Conservation (phyloP, 305 asterid species). For the Rubia balearica region DNA sequence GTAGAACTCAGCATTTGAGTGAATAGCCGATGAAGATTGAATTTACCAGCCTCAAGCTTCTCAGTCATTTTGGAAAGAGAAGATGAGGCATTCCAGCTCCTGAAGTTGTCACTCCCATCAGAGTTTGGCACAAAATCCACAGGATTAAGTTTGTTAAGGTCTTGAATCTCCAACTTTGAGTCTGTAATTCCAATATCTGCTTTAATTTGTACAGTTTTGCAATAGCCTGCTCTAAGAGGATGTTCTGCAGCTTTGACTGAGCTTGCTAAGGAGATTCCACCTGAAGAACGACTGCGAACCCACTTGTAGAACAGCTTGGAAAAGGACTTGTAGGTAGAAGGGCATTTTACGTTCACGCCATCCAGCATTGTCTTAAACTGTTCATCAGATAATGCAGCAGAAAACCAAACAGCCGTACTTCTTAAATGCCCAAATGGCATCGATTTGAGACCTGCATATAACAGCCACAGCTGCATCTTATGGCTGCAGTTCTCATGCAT, state of each 20-base stretch:
- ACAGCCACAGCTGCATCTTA: constrained; percentile 62
- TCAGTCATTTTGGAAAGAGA: constrained; percentile 34
- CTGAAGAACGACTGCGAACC: constrained; percentile 60
- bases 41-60: constrained; percentile 29
- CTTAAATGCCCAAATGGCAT: constrained; percentile 78
- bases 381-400: constrained; percentile 47
- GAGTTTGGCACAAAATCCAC: constrained; percentile 23
- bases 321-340: constrained; percentile 26
- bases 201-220: constrained; percentile 41
- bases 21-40: constrained; percentile 37
- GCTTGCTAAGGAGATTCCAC: constrained; percentile 52
- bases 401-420: constrained; percentile 58
- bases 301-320: constrained; percentile 47
- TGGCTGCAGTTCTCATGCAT: constrained; percentile 45
- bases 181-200: constrained; percentile 25
- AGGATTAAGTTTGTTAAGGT: constrained; percentile 10
- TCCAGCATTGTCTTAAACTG: constrained; percentile 43
- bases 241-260: constrained; percentile 46
- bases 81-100: constrained; percentile 30
- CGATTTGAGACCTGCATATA: constrained; percentile 50
- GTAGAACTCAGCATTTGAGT: constrained; percentile 39
- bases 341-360: constrained; percentile 41
- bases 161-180: constrained; percentile 15
- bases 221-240: constrained; percentile 48
- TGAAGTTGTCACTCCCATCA: constrained; percentile 19